Conservation (phyloP, 345 rosid species). For the Rhizophora mangle region DNA sequence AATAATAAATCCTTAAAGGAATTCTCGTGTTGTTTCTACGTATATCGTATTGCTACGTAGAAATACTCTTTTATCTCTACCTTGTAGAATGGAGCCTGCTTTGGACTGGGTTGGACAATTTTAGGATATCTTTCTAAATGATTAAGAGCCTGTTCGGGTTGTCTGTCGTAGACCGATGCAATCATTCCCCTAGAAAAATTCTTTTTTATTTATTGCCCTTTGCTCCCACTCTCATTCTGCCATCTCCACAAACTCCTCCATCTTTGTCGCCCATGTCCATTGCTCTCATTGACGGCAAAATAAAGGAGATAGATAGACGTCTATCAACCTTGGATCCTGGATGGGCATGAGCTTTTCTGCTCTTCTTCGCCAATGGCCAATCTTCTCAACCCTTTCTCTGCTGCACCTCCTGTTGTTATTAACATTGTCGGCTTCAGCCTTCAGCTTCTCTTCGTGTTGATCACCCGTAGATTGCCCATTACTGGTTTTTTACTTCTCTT, state of each 20-base stretch:
- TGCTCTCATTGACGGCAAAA: not conserved
- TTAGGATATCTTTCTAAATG: not conserved
- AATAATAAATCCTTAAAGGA: too few relatives aligned
- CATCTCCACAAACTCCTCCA: too few relatives aligned
- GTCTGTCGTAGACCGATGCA: too few relatives aligned
- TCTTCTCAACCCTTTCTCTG: not conserved
- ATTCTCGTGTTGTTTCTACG: too few relatives aligned
- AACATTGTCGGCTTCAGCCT: not conserved
- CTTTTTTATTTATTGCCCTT: too few relatives aligned
- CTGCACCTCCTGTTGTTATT: slow-evolving; percentile 5
- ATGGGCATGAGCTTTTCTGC: slow-evolving; percentile 14
- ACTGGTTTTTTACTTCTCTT: slow-evolving; percentile 67
- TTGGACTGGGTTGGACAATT: too few relatives aligned
- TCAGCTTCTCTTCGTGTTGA: slow-evolving; percentile 29
- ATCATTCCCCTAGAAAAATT: not conserved
- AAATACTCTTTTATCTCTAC: not conserved
- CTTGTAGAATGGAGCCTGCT: too few relatives aligned
- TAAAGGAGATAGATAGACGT: not conserved
- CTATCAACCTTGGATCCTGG: not conserved
- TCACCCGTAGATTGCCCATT: slow-evolving; percentile 48
- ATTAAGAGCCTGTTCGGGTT: not conserved
- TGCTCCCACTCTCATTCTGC: too few relatives aligned
- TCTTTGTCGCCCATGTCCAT: too few relatives aligned
- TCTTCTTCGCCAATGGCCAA: slow-evolving; percentile 19
- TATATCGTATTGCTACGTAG: not conserved